Conservation (phyloP, 805 yeast genomes). For the Candida hispaniensis region DNA sequence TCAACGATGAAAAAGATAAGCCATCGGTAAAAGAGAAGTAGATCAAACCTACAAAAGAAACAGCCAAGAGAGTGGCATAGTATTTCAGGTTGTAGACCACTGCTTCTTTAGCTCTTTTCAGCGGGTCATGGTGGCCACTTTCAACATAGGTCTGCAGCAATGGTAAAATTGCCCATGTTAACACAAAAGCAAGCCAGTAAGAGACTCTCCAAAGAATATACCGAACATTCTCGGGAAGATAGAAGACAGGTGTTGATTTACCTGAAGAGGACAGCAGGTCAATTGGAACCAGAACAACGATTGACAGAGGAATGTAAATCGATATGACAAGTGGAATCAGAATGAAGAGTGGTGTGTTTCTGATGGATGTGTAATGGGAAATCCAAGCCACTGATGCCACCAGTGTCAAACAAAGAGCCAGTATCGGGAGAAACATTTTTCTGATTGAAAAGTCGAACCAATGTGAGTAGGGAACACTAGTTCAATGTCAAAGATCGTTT, state of each 20-base stretch:
- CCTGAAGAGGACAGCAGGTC: conserved; percentile 47
- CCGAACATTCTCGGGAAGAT: conserved; percentile 38
- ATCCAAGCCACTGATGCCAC: conserved; percentile 31
- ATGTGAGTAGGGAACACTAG: no score
- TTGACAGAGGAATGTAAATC: conserved; percentile 64
- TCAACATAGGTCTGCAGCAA: conserved; percentile 60
- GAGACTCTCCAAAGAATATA: conserved; percentile 59
- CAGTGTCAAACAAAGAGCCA: conserved; percentile 26
- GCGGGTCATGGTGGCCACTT: conserved; percentile 50
- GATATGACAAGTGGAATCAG: conserved; percentile 44
- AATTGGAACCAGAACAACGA: conserved; percentile 60
- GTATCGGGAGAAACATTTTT: conserved; percentile 16
- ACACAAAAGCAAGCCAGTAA: conserved; percentile 70
- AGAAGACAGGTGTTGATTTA: conserved; percentile 35
- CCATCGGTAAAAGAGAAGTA: conserved; percentile 52
- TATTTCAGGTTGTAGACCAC: conserved; percentile 45
- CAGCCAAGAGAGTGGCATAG: conserved; percentile 45
- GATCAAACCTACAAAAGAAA: conserved; percentile 44
- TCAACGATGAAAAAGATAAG: conserved; percentile 44
- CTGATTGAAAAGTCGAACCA: no score
- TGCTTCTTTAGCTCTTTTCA: conserved; percentile 45
- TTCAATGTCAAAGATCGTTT: no score
- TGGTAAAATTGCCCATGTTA: conserved; percentile 72
- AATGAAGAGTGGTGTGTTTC: conserved; percentile 35
- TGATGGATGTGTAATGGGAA: conserved; percentile 30